phyloP scores from a whole-genome alignment of 768 basidiomycete genomes.

The Paxillus ammoniavirescens region DNA sequence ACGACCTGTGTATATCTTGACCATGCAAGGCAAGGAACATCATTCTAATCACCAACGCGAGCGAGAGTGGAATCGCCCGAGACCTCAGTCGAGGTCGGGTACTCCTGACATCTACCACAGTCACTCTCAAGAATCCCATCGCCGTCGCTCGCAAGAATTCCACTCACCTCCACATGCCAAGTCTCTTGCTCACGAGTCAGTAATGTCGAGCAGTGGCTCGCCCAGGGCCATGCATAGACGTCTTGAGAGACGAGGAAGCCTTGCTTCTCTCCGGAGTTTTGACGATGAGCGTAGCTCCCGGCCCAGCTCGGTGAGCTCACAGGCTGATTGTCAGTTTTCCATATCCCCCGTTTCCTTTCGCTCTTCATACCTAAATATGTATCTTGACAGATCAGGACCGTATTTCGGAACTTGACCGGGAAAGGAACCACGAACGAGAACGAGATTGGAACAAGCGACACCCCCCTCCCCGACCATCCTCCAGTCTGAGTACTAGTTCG shows the following conservation, averaged over 20 bases:
- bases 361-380: background rate
- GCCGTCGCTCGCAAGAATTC: slow-evolving; percentile 28
- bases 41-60: slow-evolving; percentile 42
- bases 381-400: slow-evolving; percentile 43
- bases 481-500: slow-evolving; percentile 41
- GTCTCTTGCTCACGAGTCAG: slow-evolving; percentile 17
- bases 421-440: slow-evolving; percentile 48
- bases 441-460: slow-evolving; percentile 55
- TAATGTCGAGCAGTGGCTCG: slow-evolving; percentile 7
- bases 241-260: slow-evolving; percentile 34
- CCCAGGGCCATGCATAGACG: slow-evolving; percentile 6
- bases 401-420: slow-evolving; percentile 39
- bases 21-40: slow-evolving; percentile 26
- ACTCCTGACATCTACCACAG: slow-evolving; percentile 25
- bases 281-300: slow-evolving; percentile 42
- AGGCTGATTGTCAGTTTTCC: slow-evolving; percentile 48
- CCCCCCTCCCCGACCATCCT: slow-evolving; percentile 39
- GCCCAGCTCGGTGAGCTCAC: slow-evolving; percentile 47
- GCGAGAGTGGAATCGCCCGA: slow-evolving; percentile 46
- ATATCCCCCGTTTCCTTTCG: background rate
- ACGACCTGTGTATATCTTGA: background rate
- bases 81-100: slow-evolving; percentile 21
- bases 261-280: slow-evolving; percentile 40
- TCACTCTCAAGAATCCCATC: slow-evolving; percentile 26
- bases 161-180: slow-evolving; percentile 24